Conservation (phyloP, 2,329 filamentous ascomycete species). For the Chrysosphaeria jannelii region DNA sequence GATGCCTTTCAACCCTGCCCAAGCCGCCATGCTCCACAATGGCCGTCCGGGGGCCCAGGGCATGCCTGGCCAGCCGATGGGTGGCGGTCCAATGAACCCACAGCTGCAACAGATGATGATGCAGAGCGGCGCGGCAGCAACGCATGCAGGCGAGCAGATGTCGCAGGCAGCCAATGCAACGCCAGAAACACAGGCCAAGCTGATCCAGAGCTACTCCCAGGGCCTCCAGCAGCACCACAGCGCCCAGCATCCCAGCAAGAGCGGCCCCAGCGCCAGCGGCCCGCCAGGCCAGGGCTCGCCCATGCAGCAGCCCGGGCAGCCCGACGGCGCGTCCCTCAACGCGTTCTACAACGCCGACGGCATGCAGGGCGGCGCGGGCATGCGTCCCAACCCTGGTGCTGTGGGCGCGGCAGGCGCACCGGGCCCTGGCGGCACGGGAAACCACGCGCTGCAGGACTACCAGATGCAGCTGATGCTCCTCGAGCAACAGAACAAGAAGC, state of each 20-base stretch:
- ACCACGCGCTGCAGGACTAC: conserved; percentile 61
- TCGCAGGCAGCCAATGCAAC: conserved; percentile 23
- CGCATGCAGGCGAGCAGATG: conserved; percentile 52
- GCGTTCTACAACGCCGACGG: conserved; percentile 33
- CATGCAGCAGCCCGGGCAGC: conserved; percentile 48
- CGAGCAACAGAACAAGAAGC: conserved; percentile 69
- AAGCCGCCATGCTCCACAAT: conserved; percentile 40
- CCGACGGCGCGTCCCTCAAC: conserved; percentile 26
- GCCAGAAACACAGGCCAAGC: conserved; percentile 43
- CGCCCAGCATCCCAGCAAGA: conserved; percentile 51
- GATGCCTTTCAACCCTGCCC: conserved; percentile 41
- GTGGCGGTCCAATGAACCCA: conserved; percentile 16
- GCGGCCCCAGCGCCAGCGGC: conserved; percentile 40
- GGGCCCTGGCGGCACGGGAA: conserved; percentile 25
- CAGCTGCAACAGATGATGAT: conserved; percentile 29
- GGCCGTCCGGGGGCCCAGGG: conserved; percentile 34
- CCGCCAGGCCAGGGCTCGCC: conserved; percentile 55
- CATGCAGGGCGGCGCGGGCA: conserved; percentile 23
- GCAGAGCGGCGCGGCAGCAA: conserved; percentile 39
- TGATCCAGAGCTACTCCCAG: conserved; percentile 64
- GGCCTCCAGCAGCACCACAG: conserved; percentile 61
- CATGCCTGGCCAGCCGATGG: conserved; percentile 42
- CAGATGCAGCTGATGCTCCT: conserved; percentile 66
- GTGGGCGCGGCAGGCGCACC: conserved; percentile 4
- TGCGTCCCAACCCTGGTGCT: conserved; percentile 22